phyloP scores from a whole-genome alignment of 2,329 filamentous ascomycete genomes.

The Stagonosporopsis rhizophila region DNA sequence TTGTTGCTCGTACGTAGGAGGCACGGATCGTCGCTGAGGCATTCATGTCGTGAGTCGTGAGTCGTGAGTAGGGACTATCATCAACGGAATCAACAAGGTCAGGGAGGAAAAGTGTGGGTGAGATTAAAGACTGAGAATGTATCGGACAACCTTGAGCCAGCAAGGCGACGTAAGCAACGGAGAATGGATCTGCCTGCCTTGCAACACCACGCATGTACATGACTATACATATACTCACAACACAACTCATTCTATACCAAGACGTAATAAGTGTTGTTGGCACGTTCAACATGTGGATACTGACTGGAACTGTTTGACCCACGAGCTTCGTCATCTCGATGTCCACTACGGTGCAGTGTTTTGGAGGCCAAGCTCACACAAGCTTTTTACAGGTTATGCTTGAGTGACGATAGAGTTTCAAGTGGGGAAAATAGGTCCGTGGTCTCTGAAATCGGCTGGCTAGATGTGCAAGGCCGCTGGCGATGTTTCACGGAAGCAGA shows the following conservation, averaged over 20 bases:
- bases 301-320: conserved; percentile 27
- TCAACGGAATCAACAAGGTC: too few relatives aligned
- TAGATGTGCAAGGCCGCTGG: conserved; percentile 14
- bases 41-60: conserved; percentile 30
- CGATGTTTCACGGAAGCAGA: conserved; percentile 16
- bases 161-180: conserved; percentile 13
- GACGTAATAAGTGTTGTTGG: conserved; percentile 5
- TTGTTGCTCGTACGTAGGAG: conserved; percentile 34
- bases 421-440: conserved; percentile 2
- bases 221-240: conserved; percentile 7
- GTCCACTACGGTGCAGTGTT: conserved; percentile 4
- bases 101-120: background rate
- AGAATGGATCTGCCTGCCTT: conserved; percentile 7
- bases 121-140: background rate
- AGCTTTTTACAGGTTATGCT: conserved; percentile 23
- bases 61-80: too few relatives aligned
- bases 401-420: conserved; percentile 7
- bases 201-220: background rate
- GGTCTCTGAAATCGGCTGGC: background rate
- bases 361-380: conserved; percentile 21
- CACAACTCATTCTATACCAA: background rate
- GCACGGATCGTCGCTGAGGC: conserved; percentile 40
- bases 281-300: conserved; percentile 1
- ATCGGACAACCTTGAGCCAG: conserved; percentile 16
- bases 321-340: conserved; percentile 15